These are phyloP conservation scores for Trypanosoma platydactyli DNA, from an alignment of 208 protist species.

Conservation along the genomic window DNA sequence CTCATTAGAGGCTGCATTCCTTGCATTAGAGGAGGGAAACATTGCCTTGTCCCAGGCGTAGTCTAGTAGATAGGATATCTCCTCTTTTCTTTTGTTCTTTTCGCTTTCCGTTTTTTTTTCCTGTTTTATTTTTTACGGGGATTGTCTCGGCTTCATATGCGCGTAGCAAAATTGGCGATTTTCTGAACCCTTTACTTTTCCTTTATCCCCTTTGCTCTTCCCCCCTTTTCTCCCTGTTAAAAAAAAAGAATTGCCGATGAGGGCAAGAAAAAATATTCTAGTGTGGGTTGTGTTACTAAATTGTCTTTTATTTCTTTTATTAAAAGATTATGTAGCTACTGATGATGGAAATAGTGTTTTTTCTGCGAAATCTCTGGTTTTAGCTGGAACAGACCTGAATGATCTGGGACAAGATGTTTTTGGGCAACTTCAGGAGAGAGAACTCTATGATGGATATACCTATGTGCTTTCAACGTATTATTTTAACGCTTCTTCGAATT, in stretches of 20 bases:
- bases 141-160: too few relatives aligned
- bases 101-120: slow-evolving; percentile 27
- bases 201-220: too few relatives aligned
- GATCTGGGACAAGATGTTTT: not conserved
- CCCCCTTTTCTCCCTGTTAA: too few relatives aligned
- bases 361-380: not conserved
- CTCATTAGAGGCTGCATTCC: slow-evolving; percentile 20
- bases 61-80: slow-evolving; percentile 17
- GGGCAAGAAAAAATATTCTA: too few relatives aligned
- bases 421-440: not conserved
- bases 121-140: too few relatives aligned
- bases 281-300: too few relatives aligned
- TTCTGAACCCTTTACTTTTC: too few relatives aligned
- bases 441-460: not conserved
- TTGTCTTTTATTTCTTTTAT: too few relatives aligned
- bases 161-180: too few relatives aligned
- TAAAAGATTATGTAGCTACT: too few relatives aligned
- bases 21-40: slow-evolving; percentile 31
- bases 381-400: not conserved
- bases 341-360: too few relatives aligned
- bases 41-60: slow-evolving; percentile 18
- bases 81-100: slow-evolving; percentile 23
- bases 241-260: too few relatives aligned
- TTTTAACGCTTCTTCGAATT: not conserved
- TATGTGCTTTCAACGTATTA: slow-evolving; percentile 11